phyloP scores from a whole-genome alignment of 352 stramenopile species.

The Phytophthora brassicae region DNA sequence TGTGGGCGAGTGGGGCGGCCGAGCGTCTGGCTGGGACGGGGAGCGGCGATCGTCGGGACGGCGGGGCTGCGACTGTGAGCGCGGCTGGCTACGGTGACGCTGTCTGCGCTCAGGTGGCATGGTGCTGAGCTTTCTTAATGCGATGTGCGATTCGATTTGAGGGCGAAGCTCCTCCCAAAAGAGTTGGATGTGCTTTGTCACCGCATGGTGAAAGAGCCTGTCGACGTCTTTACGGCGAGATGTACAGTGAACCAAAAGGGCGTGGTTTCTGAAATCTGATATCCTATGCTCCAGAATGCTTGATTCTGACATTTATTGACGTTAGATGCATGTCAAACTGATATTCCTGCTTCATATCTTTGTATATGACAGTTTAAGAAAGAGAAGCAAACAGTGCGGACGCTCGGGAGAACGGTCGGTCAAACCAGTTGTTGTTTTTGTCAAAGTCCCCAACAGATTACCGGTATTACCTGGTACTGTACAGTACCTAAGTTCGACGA shows the following conservation, averaged over 20 bases:
- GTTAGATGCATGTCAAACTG: too few species aligned
- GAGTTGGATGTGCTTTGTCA: too few species aligned
- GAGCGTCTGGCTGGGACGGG: constrained; percentile 12
- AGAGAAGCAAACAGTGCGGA: not conserved
- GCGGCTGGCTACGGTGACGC: constrained; percentile 27
- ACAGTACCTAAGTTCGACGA: too few species aligned
- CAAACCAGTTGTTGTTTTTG: too few species aligned
- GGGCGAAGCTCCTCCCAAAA: too few species aligned
- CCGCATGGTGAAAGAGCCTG: constrained; percentile 34
- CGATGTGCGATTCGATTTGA: constrained; percentile 17
- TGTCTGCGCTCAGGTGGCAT: constrained; percentile 34
- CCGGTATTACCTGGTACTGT: too few species aligned
- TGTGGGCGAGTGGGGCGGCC: constrained; percentile 19
- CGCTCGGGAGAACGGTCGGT: too few species aligned
- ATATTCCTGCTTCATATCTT: too few species aligned
- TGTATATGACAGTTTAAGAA: not conserved
- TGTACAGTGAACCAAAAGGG: not conserved
- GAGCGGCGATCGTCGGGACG: too few species aligned
- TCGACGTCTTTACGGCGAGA: constrained; percentile 28
- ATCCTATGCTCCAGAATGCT: not conserved
- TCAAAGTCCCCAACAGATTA: too few species aligned
- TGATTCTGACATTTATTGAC: too few species aligned
- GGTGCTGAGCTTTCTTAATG: constrained; percentile 7
- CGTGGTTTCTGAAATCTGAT: not conserved
- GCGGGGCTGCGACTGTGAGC: constrained; percentile 22